Conservation (phyloP, 192 early-diverging fungal genomes). For the Podila epigama region DNA sequence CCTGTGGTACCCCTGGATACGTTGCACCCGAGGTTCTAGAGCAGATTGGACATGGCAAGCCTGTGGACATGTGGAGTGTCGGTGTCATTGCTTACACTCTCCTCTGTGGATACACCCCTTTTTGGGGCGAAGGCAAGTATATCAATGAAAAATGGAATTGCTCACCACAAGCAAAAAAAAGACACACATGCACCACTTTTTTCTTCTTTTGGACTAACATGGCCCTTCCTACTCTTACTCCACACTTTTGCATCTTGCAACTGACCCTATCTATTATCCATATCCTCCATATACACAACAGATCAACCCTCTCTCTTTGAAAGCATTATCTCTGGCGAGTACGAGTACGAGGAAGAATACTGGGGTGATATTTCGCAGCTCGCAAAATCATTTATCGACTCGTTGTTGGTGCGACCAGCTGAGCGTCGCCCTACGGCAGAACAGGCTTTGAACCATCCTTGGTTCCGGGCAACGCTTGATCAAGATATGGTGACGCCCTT, state of each 20-base stretch:
- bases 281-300: too few relatives aligned
- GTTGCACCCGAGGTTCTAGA: slow-evolving; percentile 87
- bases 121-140: slow-evolving; percentile 55
- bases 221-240: neutral
- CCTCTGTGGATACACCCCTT: slow-evolving; percentile 81
- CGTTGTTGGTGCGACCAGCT: slow-evolving; percentile 72
- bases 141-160: slow-evolving; percentile 32
- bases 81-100: slow-evolving; percentile 92
- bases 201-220: slow-evolving; percentile 12
- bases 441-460: slow-evolving; percentile 86
- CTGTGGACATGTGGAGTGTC: slow-evolving; percentile 95
- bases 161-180: slow-evolving; percentile 18
- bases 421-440: slow-evolving; percentile 76
- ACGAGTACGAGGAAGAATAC: slow-evolving; percentile 75
- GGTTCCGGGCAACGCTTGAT: slow-evolving; percentile 65
- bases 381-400: slow-evolving; percentile 80
- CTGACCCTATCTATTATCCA: too few relatives aligned
- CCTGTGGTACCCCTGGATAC: slow-evolving; percentile 92
- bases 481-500: slow-evolving; percentile 25
- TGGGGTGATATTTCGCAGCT: slow-evolving; percentile 83
- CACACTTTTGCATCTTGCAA: neutral
- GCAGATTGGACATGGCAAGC: slow-evolving; percentile 88
- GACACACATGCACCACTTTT: slow-evolving; percentile 45
- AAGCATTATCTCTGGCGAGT: slow-evolving; percentile 71
- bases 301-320: slow-evolving; percentile 70